A percentile compares a stretch with the other conserved stretches of the same genome.
These are phyloP conservation scores for Neurospora hispaniola DNA, from an alignment of 495 filamentous ascomycete species.

Conservation along the genomic window DNA sequence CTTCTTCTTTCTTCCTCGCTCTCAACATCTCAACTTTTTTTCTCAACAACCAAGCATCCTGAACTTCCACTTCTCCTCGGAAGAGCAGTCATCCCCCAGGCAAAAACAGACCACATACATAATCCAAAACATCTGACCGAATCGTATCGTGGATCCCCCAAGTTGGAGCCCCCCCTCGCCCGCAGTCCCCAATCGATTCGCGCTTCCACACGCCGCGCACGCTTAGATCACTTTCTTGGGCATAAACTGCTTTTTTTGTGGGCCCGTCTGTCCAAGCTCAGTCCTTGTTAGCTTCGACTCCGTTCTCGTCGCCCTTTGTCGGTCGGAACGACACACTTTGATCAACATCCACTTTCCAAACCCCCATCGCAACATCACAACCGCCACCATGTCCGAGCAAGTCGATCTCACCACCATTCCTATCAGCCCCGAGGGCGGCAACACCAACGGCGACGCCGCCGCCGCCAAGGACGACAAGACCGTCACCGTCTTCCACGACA, in stretches of 20 bases:
- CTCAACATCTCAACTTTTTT: not conserved
- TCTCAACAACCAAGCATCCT: not conserved
- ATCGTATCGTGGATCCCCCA: constrained; percentile 3
- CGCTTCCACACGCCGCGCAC: constrained; percentile 1
- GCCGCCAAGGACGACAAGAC: constrained; percentile 36
- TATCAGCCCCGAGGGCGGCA: constrained; percentile 55
- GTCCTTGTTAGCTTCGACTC: not conserved
- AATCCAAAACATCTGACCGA: not conserved
- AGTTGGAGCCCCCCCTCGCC: not conserved
- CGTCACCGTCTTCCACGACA: constrained; percentile 91
- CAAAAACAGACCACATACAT: not conserved
- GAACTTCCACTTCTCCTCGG: constrained; percentile 9
- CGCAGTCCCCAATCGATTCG: not conserved
- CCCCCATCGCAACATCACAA: constrained; percentile 2
- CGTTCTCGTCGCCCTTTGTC: not conserved
- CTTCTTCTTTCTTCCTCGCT: not conserved
- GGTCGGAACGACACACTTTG: not conserved
- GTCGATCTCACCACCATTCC: constrained; percentile 58
- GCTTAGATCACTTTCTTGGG: not conserved
- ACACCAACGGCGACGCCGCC: constrained; percentile 25
- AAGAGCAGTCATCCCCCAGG: constrained; percentile 7
- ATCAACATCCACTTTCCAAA: not conserved
- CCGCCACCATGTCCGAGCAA: constrained; percentile 35
- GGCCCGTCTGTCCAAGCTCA: not conserved
- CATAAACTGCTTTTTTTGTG: not conserved